Evolutionary conservation across 2,329 filamentous ascomycete genomes (phyloP).

Genomic region (Fusarium tjaetaba): DNA sequence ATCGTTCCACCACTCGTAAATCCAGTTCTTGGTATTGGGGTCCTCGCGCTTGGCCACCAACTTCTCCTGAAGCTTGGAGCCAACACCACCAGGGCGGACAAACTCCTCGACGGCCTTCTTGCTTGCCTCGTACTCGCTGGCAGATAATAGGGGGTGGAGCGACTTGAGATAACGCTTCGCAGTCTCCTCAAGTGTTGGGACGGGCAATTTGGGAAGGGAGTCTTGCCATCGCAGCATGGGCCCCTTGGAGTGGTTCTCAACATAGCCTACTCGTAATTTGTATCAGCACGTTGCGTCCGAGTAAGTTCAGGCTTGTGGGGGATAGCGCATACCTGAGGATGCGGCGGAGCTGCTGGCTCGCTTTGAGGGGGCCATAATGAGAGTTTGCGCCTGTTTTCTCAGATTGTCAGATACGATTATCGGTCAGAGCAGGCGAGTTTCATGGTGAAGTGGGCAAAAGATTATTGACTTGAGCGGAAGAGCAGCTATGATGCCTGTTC

Average conservation of each 20-base stretch:
- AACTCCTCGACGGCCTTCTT: slow-evolving; percentile 90
- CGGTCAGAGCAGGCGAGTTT: not conserved
- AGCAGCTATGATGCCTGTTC: not conserved
- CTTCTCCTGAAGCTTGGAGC: slow-evolving; percentile 87
- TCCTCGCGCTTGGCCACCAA: slow-evolving; percentile 82
- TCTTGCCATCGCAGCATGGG: slow-evolving; percentile 87
- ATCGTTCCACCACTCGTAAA: slow-evolving; percentile 98
- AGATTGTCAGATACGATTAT: slow-evolving; percentile 11
- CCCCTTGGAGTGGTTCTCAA: slow-evolving; percentile 81
- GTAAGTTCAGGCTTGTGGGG: not conserved
- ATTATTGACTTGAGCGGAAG: not conserved
- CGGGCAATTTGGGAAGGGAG: slow-evolving; percentile 81
- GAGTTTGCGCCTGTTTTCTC: slow-evolving; percentile 32
- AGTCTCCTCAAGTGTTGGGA: slow-evolving; percentile 85
- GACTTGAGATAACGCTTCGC: slow-evolving; percentile 82
- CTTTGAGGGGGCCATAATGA: slow-evolving; percentile 62
- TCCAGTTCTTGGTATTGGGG: slow-evolving; percentile 89
- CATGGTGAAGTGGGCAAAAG: not conserved
- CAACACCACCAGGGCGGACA: slow-evolving; percentile 84
- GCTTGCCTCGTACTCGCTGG: slow-evolving; percentile 74
- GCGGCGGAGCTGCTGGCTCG: slow-evolving; percentile 66
- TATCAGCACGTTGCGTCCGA: slow-evolving; percentile 26
- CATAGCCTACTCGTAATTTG: slow-evolving; percentile 68
- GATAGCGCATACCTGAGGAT: slow-evolving; percentile 56
- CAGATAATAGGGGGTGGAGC: slow-evolving; percentile 77